Base-by-base conservation (phyloP, 352 stramenopile species). In the Aphanomyces euteiches region DNA sequence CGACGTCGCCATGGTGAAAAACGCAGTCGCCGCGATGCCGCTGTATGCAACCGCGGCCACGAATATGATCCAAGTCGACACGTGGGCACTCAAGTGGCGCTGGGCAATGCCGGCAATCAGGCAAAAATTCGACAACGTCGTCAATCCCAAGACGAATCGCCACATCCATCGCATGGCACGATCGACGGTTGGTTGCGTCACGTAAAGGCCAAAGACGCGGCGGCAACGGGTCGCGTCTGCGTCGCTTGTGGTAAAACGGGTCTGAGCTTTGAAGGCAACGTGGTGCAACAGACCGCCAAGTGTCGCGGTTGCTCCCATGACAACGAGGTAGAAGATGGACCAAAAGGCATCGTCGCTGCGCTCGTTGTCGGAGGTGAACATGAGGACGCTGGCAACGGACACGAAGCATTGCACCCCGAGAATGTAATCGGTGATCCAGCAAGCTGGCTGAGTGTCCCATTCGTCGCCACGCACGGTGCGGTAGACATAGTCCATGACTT, bases 391-490 rank as follows among this genome's bases (percentile, higher is more conserved):
- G 13, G 81, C 75, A 56, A 83, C 79, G 7, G 50, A 61, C 8
- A 61, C 39, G 68, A 95, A 95, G 77, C 84, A 93, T 77, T 95
- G 87, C 21, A 92, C 56, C 10, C 83, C 87, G 60, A 95, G 77
- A 50, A 95, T 56, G 74, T 95, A 95, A 77, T 95, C 87, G 3
- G 87, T 95, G 76, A 95, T 92, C 72, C 93, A 92, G 75, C 87
- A 95, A 66, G 87, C 87, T 5, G 87, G 87, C 74, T 95, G 87
- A 50, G 84, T 84, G 69, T 95, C 87, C 87, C 87, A 95, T 67
- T 91, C 83, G 72, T 95, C 87, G 39, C 87, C 87, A 21, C 64
- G 40, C 12, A 38, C 7, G 43, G 56, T 43, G 5, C 7, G 37
- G 39, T 70, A 70, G 5, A 28, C 28, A 28, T 28, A 28, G 28